Percentiles rank a stretch among this genome's conserved stretches.
Conservation (phyloP, 192 early-diverging fungal species). For the Geranomyces variabilis region DNA sequence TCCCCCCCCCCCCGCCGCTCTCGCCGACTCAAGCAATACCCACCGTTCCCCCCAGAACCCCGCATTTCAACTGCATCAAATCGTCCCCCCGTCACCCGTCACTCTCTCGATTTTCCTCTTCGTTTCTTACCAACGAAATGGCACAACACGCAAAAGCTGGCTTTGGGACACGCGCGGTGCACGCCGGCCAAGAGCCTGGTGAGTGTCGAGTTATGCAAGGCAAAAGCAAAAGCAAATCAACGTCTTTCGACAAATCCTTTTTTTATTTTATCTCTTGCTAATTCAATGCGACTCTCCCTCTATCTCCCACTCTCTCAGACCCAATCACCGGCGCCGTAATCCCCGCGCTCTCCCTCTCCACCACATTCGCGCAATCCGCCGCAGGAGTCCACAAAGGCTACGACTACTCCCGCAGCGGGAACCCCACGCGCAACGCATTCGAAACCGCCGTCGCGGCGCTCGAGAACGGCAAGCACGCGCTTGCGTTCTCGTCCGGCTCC, state of each 20-base stretch:
- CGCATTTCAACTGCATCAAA: too few species aligned
- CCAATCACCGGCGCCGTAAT: constrained; percentile 96
- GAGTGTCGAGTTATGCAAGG: too few species aligned
- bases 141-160: not conserved
- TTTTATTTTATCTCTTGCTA: too few species aligned
- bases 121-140: too few species aligned
- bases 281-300: not conserved
- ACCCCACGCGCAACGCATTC: constrained; percentile 88
- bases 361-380: constrained; percentile 91
- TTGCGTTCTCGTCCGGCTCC: constrained; percentile 59
- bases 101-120: too few species aligned
- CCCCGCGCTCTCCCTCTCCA: constrained; percentile 91
- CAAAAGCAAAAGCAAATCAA: too few species aligned
- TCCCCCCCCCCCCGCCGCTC: too few species aligned
- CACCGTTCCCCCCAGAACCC: too few species aligned
- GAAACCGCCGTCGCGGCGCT: constrained; percentile 89
- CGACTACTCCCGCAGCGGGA: constrained; percentile 97
- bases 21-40: too few species aligned
- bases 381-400: constrained; percentile 91
- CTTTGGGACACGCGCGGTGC: constrained; percentile 93
- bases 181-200: constrained; percentile 83
- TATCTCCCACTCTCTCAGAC: constrained; percentile 50
- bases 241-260: too few species aligned
- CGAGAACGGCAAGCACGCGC: constrained; percentile 86
- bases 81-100: too few species aligned